These are phyloP conservation scores for Verbascum thapsus DNA, from an alignment of 257 asterid species.

Conservation along the genomic window DNA sequence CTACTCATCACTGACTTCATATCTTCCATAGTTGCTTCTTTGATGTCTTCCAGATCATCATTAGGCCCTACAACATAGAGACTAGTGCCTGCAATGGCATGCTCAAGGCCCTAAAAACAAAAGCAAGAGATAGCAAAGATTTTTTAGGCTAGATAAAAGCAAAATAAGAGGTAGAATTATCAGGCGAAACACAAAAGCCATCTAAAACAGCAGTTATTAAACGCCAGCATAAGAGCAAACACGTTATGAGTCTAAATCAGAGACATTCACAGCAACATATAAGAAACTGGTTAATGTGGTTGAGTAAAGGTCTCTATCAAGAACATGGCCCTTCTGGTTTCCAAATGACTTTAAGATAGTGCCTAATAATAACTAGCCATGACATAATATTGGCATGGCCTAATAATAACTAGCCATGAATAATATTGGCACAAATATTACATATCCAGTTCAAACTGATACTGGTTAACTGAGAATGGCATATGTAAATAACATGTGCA, in stretches of 20 bases:
- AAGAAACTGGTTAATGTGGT: neutral
- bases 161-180: neutral
- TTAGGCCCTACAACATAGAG: slow-evolving; percentile 85
- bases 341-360: no score
- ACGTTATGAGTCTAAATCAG: neutral
- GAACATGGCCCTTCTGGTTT: slow-evolving; percentile 2
- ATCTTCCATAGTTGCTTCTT: slow-evolving; percentile 91
- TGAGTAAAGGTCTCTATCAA: neutral
- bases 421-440: neutral
- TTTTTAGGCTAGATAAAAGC: no score
- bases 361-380: no score
- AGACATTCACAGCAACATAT: neutral
- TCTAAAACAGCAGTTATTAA: slow-evolving; percentile 17
- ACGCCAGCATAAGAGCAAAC: neutral
- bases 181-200: slow-evolving; percentile 21
- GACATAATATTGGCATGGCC: no score
- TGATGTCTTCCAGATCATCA: slow-evolving; percentile 77
- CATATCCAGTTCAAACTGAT: neutral
- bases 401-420: no score
- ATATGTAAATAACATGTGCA: neutral
- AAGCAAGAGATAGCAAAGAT: slow-evolving; percentile 4
- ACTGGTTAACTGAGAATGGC: slow-evolving; percentile 1
- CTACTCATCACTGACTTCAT: slow-evolving; percentile 92
- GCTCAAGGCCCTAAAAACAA: slow-evolving; percentile 81
- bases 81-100: slow-evolving; percentile 96